Evolutionary conservation across 2,329 filamentous ascomycete genomes (phyloP).

Genomic region (Keithomyces neogunnii): DNA sequence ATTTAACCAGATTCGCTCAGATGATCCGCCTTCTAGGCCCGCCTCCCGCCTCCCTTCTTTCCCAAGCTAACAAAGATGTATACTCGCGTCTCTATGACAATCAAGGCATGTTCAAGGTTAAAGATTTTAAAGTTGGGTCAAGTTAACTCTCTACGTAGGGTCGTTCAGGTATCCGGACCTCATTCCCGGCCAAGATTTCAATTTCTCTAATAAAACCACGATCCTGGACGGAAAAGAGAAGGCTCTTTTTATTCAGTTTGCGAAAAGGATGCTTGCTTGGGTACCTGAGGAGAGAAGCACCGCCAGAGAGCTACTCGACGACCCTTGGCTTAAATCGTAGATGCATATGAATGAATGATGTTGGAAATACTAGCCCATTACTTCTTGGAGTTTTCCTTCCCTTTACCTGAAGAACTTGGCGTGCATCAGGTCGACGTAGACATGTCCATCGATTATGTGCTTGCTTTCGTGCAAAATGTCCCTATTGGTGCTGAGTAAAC

Average conservation of each 20-base stretch:
- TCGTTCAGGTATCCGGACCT: conserved; percentile 13
- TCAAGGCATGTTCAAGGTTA: conserved; percentile 9
- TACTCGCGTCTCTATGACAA: conserved; percentile 14
- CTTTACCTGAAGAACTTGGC: background rate
- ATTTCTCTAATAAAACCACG: conserved; percentile 11
- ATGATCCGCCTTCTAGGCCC: conserved; percentile 21
- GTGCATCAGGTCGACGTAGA: too few relatives aligned
- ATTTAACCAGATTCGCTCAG: conserved; percentile 18
- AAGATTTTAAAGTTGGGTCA: background rate
- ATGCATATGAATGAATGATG: background rate
- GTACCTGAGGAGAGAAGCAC: conserved; percentile 20
- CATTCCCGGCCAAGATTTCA: conserved; percentile 13
- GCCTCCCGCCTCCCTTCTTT: conserved; percentile 15
- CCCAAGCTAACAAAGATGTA: conserved; percentile 10
- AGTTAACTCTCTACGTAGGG: conserved; percentile 9
- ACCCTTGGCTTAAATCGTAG: conserved; percentile 18
- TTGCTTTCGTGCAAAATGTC: too few relatives aligned
- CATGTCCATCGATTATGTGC: too few relatives aligned
- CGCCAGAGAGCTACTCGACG: conserved; percentile 19
- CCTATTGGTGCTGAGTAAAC: too few relatives aligned
- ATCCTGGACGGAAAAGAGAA: conserved; percentile 16
- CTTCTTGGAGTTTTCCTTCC: background rate
- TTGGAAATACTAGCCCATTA: background rate
- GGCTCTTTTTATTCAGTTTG: conserved; percentile 18
- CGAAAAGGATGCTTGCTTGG: conserved; percentile 21